Evolutionary conservation across 1,139 yeast genomes (phyloP), one percentile per base, ranked within the genome.

Genomic region (Arxiozyma heterogenica): DNA sequence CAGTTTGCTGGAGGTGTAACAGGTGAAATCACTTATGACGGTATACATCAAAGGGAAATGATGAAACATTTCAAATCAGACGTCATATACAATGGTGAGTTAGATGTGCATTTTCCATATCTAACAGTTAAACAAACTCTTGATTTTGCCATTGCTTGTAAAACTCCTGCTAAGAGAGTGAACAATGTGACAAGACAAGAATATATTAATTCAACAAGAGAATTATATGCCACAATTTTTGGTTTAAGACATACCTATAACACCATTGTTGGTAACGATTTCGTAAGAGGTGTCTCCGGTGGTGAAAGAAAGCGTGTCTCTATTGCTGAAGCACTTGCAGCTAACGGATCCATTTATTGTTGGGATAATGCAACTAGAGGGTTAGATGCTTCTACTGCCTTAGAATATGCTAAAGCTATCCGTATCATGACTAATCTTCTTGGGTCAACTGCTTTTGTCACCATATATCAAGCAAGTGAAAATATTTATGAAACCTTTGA

Each of bases 221-320:
- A 79, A 55, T 61, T 81, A 47, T 72, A 76, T 57, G 79, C 78
- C 11, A 78, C 83, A 0, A 71, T 76, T 30, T 80, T 78, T 58
- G 85, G 85, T 34, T 73, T 84, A 50, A 71, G 78, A 46, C 89
- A 84, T 63, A 83, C 87, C n/a, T 75, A 78, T 57, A 76, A 83
- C 65, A 83, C 90, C 34, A 77, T 79, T 60, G 90, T 84, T 41
- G 91, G 91, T 55, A 78, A 81, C 64, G 88, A 84, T 63, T 79
- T 77, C 55, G 78, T 85, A 47, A 78, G 91, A 64, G 94, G 94
- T 70, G 87, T 86, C 41, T 84, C 91, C 48, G 94, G 94, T 63
- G 94, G 94, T 72, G 93, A 86, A 71, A 77, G 93, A 62, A 85
- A 85, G 71, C 82, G 94, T 70, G 93, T 86, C 25, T 84, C 91